Evolutionary conservation across 176 grass and related monocot species (phyloP), one percentile per base, ranked within the genome.

Genomic region (Hordeum vulgare): DNA sequence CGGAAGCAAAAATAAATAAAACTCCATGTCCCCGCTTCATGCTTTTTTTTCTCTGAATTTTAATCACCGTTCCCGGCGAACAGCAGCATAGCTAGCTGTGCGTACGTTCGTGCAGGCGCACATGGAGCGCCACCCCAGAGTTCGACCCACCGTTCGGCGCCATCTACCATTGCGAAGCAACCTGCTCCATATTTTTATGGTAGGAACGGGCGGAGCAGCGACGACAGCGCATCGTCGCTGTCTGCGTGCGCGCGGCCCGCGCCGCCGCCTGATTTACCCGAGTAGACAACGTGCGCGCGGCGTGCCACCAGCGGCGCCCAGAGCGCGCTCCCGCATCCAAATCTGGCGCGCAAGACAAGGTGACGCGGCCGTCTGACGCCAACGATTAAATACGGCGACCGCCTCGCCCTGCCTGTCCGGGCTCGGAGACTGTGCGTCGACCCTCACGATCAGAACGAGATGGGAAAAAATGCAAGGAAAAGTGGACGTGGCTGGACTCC

Each of bases 151-250:
- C 21, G 74, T 44, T 64, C 8, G 57, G 56, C 40, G 39, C 42
- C 57, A 35, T 47, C 28, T 23, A 11, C 7, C 81, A 7, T 49
- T 6, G 49, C 53, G 28, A 11, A 66, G 36, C 31, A 33, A 33
- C 2, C 13, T 70, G 67, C 4, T 45, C 57, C 21, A 0, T 9
- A 61, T 76, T 67, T 9, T 70, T 76, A 59, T 60, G 20, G 42
- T 66, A 3, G 14, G 1, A 12, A 18, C 45, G 44, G 42, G 40
- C 9, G 40, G 62, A 26, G 24, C 12, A 9, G 15, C n/a, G 39
- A 44, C 81, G 75, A 80, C 86, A 80, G 76, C 81, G 81, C 87
- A 80, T 89, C 76, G 81, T 11, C 87, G 81, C 45, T 51, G 8
- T 54, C 64, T 11, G 57, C 71, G n/a, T 39, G 33, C 79, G 68